Percentiles rank a stretch among this genome's conserved stretches.
Evolutionary conservation across 306 rosid genomes (phyloP).

Genomic region (Acacia acuminata): DNA sequence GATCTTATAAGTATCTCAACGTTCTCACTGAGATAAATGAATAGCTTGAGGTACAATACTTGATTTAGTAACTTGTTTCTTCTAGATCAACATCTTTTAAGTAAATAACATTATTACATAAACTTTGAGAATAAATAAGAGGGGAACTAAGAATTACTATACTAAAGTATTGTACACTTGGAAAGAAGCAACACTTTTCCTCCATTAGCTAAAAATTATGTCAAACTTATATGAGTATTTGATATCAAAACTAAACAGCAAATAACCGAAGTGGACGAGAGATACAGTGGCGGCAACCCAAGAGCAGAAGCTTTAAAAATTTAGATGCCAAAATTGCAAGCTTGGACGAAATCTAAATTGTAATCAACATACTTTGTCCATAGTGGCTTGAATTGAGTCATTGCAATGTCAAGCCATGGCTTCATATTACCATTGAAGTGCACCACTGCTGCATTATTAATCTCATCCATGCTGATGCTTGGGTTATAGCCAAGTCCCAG

Average conservation of each 20-base stretch:
- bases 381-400: slow-evolving; percentile 74
- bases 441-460: slow-evolving; percentile 78
- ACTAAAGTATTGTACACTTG: slow-evolving; percentile 59
- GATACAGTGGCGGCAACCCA: slow-evolving; percentile 30
- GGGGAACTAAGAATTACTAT: slow-evolving; percentile 40
- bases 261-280: slow-evolving; percentile 33
- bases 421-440: slow-evolving; percentile 91
- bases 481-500: slow-evolving; percentile 89
- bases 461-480: slow-evolving; percentile 82
- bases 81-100: slow-evolving; percentile 27
- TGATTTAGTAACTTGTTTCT: slow-evolving; percentile 13
- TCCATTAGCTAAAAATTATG: slow-evolving; percentile 34
- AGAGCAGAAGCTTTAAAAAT: slow-evolving; percentile 26
- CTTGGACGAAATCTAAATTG: slow-evolving; percentile 75
- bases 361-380: slow-evolving; percentile 87
- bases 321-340: slow-evolving; percentile 81
- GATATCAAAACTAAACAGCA: slow-evolving; percentile 33
- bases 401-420: slow-evolving; percentile 93
- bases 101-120: slow-evolving; percentile 37
- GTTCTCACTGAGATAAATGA: slow-evolving; percentile 9
- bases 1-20: background rate
- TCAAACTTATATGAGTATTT: slow-evolving; percentile 38
- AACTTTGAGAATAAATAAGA: slow-evolving; percentile 39
- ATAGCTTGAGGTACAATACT: slow-evolving; percentile 1
- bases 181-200: slow-evolving; percentile 45